Percentiles rank a stretch among this genome's conserved stretches.
Evolutionary conservation across 768 basidiomycete species (phyloP).

Genomic region (Suillus placidus): DNA sequence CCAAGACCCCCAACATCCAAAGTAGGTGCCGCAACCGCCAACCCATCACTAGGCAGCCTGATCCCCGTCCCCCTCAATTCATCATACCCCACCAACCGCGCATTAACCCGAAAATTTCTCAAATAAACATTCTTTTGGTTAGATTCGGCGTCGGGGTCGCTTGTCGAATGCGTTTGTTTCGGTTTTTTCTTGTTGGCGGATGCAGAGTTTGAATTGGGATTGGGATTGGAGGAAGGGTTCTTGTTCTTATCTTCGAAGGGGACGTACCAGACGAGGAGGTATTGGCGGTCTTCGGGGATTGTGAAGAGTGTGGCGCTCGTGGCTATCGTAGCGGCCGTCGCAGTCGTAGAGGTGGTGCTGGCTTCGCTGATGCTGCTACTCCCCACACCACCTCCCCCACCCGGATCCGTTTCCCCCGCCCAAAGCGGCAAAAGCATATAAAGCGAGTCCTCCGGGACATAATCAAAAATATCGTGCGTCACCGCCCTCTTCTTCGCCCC

Average conservation of each 20-base stretch:
- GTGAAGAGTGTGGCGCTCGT: constrained; percentile 43
- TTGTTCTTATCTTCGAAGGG: constrained; percentile 42
- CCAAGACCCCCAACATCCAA: constrained; percentile 45
- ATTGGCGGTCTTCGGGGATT: constrained; percentile 55
- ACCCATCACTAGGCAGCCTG: constrained; percentile 70
- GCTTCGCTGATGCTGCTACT: neutral
- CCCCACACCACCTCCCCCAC: neutral
- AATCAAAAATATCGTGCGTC: constrained; percentile 51
- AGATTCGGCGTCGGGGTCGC: constrained; percentile 26
- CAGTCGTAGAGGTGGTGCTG: neutral
- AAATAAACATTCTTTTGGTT: constrained; percentile 56
- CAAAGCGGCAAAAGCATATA: constrained; percentile 89
- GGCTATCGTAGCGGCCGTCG: constrained; percentile 3
- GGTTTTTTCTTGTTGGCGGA: constrained; percentile 30
- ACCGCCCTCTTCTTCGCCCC: constrained; percentile 23
- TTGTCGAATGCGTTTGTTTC: constrained; percentile 29
- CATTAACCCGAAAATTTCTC: constrained; percentile 70
- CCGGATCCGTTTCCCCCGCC: constrained; percentile 71
- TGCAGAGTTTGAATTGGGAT: neutral
- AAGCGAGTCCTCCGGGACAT: constrained; percentile 67
- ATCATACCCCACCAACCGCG: constrained; percentile 69
- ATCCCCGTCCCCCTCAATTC: constrained; percentile 76
- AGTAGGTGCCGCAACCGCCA: constrained; percentile 67
- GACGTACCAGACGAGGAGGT: constrained; percentile 82
- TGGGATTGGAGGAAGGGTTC: constrained; percentile 8